These are phyloP conservation scores for Gossypium davidsonii DNA, from an alignment of 441 rosid genomes.

Conservation along the genomic window DNA sequence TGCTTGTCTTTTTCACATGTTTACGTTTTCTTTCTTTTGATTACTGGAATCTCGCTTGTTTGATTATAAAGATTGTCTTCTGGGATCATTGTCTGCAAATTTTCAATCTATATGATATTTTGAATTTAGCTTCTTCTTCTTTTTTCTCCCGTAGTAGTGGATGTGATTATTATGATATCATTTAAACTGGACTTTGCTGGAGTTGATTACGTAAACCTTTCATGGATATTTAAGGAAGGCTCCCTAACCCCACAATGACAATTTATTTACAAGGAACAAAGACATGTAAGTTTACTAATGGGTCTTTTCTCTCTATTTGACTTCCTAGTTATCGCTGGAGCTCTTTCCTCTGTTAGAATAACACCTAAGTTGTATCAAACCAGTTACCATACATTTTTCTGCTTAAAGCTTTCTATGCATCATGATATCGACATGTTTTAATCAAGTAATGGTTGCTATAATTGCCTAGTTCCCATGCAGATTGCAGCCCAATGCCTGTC, in stretches of 20 bases:
- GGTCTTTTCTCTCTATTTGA: not conserved
- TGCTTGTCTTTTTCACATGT: not conserved
- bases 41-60: not conserved
- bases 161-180: not conserved
- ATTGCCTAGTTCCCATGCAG: not conserved
- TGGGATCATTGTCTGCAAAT: constrained; percentile 6
- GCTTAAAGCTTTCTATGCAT: not conserved
- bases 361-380: not conserved
- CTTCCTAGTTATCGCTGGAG: not conserved
- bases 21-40: not conserved
- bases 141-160: not conserved
- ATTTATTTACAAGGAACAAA: constrained; percentile 50
- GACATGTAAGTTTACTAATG: constrained; percentile 18
- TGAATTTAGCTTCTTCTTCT: not conserved
- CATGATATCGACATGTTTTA: not conserved
- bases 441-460: not conserved
- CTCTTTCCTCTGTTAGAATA: not conserved
- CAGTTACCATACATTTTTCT: not conserved
- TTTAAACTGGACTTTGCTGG: not conserved
- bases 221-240: not conserved
- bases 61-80: not conserved
- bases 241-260: constrained; percentile 11
- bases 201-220: not conserved
- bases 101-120: not conserved
- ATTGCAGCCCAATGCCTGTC: not conserved